A percentile compares a stretch with the other conserved stretches of the same genome.
phyloP scores from a whole-genome alignment of 345 rosid genomes.

The Arabis alpina region DNA sequence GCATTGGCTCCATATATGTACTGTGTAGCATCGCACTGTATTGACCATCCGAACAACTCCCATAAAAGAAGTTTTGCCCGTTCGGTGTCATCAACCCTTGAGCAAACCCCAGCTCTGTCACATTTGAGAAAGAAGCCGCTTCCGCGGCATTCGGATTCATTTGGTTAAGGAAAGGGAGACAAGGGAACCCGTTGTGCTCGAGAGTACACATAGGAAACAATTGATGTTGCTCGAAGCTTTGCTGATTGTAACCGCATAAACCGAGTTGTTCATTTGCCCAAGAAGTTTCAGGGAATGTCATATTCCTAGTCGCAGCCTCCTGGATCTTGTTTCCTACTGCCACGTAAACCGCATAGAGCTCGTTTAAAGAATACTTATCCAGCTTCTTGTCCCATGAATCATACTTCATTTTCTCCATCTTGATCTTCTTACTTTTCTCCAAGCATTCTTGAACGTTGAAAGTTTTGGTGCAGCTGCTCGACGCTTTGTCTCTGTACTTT shows the following conservation, averaged over 20 bases:
- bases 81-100: conserved; percentile 22
- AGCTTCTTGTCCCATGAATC: conserved; percentile 38
- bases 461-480: conserved; percentile 36
- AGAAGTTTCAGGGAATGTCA: neutral
- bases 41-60: conserved; percentile 30
- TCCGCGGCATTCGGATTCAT: neutral
- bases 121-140: conserved; percentile 6
- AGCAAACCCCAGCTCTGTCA: conserved; percentile 23
- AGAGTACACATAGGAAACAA: conserved; percentile 28
- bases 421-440: conserved; percentile 13
- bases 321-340: conserved; percentile 38
- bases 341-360: conserved; percentile 24
- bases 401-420: conserved; percentile 33
- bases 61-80: conserved; percentile 22
- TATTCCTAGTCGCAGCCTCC: conserved; percentile 34
- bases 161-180: conserved; percentile 21
- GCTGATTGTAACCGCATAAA: conserved; percentile 33
- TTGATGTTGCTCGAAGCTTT: conserved; percentile 35
- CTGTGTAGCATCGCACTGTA: conserved; percentile 22
- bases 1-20: conserved; percentile 36
- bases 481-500: conserved; percentile 39
- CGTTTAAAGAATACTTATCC: conserved; percentile 31
- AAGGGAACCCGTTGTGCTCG: conserved; percentile 21
- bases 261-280: conserved; percentile 38
- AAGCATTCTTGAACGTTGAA: conserved; percentile 34